Evolutionary conservation across 768 basidiomycete species (phyloP), one percentile per base, ranked within the genome.

Genomic region (Rhodotorula kratochvilovae): DNA sequence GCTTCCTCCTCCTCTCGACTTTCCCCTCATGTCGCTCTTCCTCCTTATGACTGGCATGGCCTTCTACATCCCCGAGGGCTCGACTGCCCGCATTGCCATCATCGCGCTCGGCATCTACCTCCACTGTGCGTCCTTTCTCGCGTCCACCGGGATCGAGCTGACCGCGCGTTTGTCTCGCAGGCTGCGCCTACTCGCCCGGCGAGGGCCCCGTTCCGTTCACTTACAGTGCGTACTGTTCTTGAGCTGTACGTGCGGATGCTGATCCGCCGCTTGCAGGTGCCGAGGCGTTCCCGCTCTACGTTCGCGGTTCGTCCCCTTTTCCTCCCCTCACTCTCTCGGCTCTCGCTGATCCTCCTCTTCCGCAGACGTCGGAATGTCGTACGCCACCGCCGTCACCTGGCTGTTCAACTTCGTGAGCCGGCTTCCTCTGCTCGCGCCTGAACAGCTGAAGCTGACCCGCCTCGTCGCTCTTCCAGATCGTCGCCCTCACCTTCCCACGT

Each of bases 21-120:
- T 91, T 91, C 84, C 90, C 0, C 85, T 85, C 70, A 91, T 91
- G 90, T 86, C 88, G 0, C 83, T 86, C 81, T 88, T 86, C 43
- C 81, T 91, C 29, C 84, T 91, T 31, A 85, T 87, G 12, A 27
- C 46, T 35, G 53, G 90, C 1, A 25, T 67, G 17, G 50, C 51
- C 8, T 68, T 73, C 42, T 73, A 36, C 48, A 70, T 67, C 31
- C 80, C 82, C 2, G 63, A 74, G 23, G 55, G 36, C 29, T 43
- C 25, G 1, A 56, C 25, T 0, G 61, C 61, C 2, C 67, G 42
- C n/a, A 58, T 56, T 33, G 54, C 25, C 36, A 46, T 66, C 36
- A 19, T 66, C 29, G 56, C 57, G 16, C 56, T 66, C 43, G 67
- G 68, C 25, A 61, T 73, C 61, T 73, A 73, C 68, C 68, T 69